A percentile compares a stretch with the other conserved stretches of the same genome.
These are phyloP conservation scores for Ophiobolus disseminans DNA, from an alignment of 2,329 filamentous ascomycete genomes.

Conservation along the genomic window DNA sequence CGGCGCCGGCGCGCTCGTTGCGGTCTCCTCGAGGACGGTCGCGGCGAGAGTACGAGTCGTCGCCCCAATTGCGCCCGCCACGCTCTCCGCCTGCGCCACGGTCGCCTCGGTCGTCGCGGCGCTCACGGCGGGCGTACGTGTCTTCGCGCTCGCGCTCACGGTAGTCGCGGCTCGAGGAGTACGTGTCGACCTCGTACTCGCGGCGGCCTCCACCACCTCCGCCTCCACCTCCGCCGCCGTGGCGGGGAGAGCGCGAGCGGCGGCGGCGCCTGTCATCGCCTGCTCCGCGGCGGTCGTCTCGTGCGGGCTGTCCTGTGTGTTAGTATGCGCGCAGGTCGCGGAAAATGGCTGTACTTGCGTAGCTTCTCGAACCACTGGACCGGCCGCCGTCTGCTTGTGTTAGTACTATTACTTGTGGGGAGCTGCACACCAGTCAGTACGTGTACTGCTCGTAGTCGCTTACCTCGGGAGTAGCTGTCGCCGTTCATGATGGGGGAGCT, in stretches of 20 bases:
- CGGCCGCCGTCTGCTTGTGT: slow-evolving; percentile 48
- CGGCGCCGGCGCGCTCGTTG: too few species aligned
- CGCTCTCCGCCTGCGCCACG: slow-evolving; percentile 57
- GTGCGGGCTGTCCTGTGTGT: slow-evolving; percentile 40
- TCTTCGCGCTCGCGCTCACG: slow-evolving; percentile 94
- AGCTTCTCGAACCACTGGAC: slow-evolving; percentile 46
- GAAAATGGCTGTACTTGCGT: slow-evolving; percentile 42
- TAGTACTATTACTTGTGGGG: slow-evolving; percentile 30
- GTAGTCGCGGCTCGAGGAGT: slow-evolving; percentile 91
- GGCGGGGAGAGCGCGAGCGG: slow-evolving; percentile 86
- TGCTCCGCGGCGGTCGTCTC: slow-evolving; percentile 41
- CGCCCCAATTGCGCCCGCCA: slow-evolving; percentile 66
- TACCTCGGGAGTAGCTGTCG: slow-evolving; percentile 82
- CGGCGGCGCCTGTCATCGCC: slow-evolving; percentile 60
- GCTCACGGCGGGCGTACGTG: slow-evolving; percentile 75
- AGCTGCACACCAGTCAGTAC: slow-evolving; percentile 48
- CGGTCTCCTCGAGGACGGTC: slow-evolving; percentile 42
- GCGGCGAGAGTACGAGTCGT: slow-evolving; percentile 55
- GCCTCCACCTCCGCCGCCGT: slow-evolving; percentile 52
- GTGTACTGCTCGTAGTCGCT: slow-evolving; percentile 45
- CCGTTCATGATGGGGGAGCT: slow-evolving; percentile 73
- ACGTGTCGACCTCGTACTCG: slow-evolving; percentile 80
- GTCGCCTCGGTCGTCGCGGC: slow-evolving; percentile 57
- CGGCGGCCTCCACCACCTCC: slow-evolving; percentile 60
- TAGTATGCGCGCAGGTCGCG: slow-evolving; percentile 24